Conservation (phyloP, 164 flowering plant species). For the Saururus chinensis region DNA sequence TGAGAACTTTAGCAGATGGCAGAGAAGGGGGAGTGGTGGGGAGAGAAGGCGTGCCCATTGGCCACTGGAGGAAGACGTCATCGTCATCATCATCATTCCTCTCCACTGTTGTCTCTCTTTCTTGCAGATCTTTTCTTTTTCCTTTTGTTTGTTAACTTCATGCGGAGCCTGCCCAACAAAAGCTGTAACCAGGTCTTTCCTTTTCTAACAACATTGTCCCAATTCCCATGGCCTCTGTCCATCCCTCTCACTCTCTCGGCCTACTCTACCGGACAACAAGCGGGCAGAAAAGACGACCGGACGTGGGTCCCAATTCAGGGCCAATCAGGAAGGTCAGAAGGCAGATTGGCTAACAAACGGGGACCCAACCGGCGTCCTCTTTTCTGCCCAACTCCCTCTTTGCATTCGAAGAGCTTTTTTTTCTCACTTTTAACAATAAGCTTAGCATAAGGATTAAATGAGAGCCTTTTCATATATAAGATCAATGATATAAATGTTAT, state of each 20-base stretch:
- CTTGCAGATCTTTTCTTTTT: neutral
- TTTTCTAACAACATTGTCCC: neutral
- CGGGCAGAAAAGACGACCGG: no score
- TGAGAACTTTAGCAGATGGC: neutral
- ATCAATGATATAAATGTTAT: no score
- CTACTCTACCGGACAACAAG: no score
- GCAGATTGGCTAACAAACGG: no score
- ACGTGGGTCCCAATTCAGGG: no score
- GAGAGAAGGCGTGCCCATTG: constrained; percentile 1
- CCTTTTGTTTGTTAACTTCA: neutral
- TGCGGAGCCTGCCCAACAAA: neutral
- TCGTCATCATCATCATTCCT: neutral
- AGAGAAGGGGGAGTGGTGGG: neutral
- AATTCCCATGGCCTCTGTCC: neutral
- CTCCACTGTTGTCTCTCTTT: neutral
- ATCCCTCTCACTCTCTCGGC: neutral
- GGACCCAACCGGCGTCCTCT: no score
- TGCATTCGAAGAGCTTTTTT: no score
- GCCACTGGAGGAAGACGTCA: constrained; percentile 1
- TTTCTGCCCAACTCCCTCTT: no score
- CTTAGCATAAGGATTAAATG: no score
- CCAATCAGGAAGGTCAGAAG: no score
- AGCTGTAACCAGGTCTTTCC: neutral
- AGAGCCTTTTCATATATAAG: no score
- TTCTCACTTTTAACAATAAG: no score